phyloP scores from a whole-genome alignment of 2,329 filamentous ascomycete species.

The Apiospora kogelbergensis region DNA sequence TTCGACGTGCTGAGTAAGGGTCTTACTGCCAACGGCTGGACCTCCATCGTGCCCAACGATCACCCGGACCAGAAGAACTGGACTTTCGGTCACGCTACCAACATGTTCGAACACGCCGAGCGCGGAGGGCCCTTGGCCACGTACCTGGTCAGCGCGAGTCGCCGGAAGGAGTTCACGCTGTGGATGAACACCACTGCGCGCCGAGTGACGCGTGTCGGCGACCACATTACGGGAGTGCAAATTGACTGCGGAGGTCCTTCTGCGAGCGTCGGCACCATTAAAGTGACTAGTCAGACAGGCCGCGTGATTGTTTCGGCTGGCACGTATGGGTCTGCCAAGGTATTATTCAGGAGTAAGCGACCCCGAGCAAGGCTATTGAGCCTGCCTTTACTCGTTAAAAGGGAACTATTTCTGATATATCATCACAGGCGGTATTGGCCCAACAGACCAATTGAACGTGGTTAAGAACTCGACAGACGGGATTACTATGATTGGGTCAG shows the following conservation, averaged over 20 bases:
- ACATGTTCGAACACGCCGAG: slow-evolving; percentile 67
- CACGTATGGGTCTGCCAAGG: slow-evolving; percentile 67
- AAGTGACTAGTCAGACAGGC: slow-evolving; percentile 57
- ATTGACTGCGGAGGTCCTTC: slow-evolving; percentile 54
- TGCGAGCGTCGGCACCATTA: slow-evolving; percentile 59
- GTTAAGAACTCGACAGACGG: slow-evolving; percentile 52
- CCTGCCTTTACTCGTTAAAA: not conserved
- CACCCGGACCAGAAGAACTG: slow-evolving; percentile 64
- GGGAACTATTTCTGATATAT: slow-evolving; percentile 15
- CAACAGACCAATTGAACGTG: slow-evolving; percentile 55
- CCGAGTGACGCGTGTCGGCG: slow-evolving; percentile 62
- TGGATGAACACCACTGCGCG: slow-evolving; percentile 67
- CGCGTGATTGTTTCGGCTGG: slow-evolving; percentile 69
- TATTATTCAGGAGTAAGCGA: slow-evolving; percentile 59
- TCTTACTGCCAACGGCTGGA: slow-evolving; percentile 62
- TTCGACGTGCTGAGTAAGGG: slow-evolving; percentile 63
- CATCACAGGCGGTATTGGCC: slow-evolving; percentile 55
- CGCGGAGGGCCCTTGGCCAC: slow-evolving; percentile 70
- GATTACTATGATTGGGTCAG: slow-evolving; percentile 47
- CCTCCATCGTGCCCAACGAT: slow-evolving; percentile 58
- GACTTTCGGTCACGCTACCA: slow-evolving; percentile 63
- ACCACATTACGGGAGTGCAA: slow-evolving; percentile 66
- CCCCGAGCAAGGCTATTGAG: not conserved
- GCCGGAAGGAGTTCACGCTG: slow-evolving; percentile 64
- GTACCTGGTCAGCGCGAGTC: slow-evolving; percentile 63